Evolutionary conservation across 83 land plant genomes (phyloP), one percentile per base, ranked within the genome.

Genomic region (Larix sibirica): DNA sequence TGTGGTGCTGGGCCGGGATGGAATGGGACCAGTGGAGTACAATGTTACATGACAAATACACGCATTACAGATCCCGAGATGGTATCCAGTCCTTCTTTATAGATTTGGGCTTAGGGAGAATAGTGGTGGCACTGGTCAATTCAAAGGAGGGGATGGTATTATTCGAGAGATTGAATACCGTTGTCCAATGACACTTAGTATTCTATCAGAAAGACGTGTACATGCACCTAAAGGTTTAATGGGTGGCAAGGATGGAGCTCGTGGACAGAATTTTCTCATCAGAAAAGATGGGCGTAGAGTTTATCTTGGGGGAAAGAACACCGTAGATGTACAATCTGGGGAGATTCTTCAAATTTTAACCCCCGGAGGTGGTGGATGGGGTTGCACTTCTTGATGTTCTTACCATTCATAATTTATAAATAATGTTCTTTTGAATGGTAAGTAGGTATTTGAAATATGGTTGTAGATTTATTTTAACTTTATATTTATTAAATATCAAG

Each of bases 361-460:
- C 18, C 99, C 99, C n/a, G 99, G 98, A 42, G 99, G 99, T 73
- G 99, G 99, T 71, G 99, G 99, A 68, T 97, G 93, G 92, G 99
- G 99, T 12, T 50, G 56, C 56, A 8, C 56, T 50, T 50, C 56
- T 50, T 50, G 56, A 50, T 50, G 56, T 12, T 42, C 44, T 42
- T 42, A 42, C 4, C 6, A 42, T 42, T 0, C 44, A 42, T 42
- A 5, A 42, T 42, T 42, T 42, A 42, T 50, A 50, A 50, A 10
- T 50, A 9, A 50, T 50, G 56, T 10, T 10, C 13, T 12, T 50
- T 50, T 9, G 56, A 2, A 12, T 42, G 44, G 44, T 42, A 42
- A 10, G 56, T 50, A 50, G 13, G 56, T 50, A 50, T 50, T 50
- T 50, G 56, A 50, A 50, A 50, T 50, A 10, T 10, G 3, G 9